Conservation (phyloP, 306 rosid genomes). For the Dryas drummondii region DNA sequence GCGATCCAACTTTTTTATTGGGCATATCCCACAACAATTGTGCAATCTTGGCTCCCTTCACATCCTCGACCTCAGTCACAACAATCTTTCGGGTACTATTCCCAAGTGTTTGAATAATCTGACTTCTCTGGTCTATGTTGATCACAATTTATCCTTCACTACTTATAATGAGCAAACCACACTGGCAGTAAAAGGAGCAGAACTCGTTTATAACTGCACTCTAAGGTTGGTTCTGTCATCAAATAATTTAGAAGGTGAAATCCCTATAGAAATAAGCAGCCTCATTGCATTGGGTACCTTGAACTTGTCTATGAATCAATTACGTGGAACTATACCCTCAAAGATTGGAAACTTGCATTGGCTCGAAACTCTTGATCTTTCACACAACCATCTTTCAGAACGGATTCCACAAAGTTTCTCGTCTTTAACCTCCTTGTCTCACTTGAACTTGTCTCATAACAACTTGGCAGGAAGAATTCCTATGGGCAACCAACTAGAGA, state of each 20-base stretch:
- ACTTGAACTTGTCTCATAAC: not conserved
- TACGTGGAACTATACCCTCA: not conserved
- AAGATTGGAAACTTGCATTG: not conserved
- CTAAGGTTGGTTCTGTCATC: not conserved
- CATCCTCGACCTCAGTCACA: not conserved
- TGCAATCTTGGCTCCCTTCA: not conserved
- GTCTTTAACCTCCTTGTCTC: not conserved
- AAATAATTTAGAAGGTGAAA: not conserved
- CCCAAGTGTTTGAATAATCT: not conserved
- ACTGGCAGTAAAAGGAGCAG: not conserved
- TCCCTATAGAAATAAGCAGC: not conserved
- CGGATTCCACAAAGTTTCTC: not conserved
- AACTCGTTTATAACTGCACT: not conserved
- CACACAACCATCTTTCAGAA: not conserved
- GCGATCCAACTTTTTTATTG: not conserved
- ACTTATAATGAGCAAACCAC: not conserved
- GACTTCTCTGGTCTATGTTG: not conserved
- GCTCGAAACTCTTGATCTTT: conserved; percentile 14
- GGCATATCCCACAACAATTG: not conserved
- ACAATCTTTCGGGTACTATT: not conserved
- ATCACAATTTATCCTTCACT: accelerated
- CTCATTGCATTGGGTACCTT: not conserved
- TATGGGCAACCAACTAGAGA: not conserved
- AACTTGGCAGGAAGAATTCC: not conserved
- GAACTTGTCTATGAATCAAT: not conserved